Evolutionary conservation across 768 basidiomycete genomes (phyloP).

Genomic region (Tylopilus plumbeoviolaceoides): DNA sequence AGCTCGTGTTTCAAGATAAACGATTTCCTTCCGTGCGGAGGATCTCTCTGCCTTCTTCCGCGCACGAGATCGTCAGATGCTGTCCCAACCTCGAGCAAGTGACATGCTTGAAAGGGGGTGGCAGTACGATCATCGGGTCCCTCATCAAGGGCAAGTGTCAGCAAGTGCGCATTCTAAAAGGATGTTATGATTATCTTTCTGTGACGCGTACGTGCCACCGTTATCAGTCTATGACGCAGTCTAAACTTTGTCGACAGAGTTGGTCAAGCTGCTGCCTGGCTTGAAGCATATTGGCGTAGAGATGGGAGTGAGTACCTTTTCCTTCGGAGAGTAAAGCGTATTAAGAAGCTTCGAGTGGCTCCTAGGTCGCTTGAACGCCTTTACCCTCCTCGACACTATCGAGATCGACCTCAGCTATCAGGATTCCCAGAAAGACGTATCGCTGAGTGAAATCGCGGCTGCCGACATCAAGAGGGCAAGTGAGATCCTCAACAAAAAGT

Average conservation of each 20-base stretch:
- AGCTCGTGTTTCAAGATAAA: conserved; percentile 5
- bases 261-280: conserved; percentile 8
- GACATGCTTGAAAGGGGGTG: neutral
- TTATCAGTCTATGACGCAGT: neutral
- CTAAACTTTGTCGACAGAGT: neutral
- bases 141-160: neutral
- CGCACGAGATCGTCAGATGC: neutral
- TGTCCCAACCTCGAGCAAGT: neutral
- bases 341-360: neutral
- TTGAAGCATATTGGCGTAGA: neutral
- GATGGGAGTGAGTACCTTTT: neutral
- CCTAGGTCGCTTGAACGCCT: neutral
- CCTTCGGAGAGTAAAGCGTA: neutral
- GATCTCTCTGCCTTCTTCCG: conserved; percentile 2
- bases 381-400: conserved; percentile 4
- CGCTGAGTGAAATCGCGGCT: neutral
- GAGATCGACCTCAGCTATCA: neutral
- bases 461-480: neutral
- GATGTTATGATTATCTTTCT: neutral
- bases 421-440: neutral
- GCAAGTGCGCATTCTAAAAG: neutral
- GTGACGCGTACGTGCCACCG: neutral
- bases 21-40: conserved; percentile 9
- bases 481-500: conserved; percentile 5
- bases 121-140: neutral